Conservation (phyloP, 768 basidiomycete species). For the Scleroderma bovista region DNA sequence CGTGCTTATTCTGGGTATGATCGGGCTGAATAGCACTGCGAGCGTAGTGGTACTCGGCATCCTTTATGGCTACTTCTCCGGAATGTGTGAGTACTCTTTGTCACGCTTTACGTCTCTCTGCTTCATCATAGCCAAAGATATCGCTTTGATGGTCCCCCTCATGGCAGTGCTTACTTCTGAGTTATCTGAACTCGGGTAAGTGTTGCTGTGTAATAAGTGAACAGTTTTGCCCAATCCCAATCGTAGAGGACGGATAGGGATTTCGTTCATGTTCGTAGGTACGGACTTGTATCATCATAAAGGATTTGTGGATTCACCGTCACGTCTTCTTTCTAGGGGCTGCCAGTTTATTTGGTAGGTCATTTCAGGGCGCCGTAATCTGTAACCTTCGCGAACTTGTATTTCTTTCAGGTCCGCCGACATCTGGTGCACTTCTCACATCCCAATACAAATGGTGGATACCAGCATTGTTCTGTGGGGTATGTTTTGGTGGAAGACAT, state of each 20-base stretch:
- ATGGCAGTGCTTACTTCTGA: constrained; percentile 38
- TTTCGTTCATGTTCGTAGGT: constrained; percentile 7
- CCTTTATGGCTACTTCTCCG: constrained; percentile 45
- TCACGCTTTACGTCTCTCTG: background rate
- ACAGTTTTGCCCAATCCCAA: constrained; percentile 9
- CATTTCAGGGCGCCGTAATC: background rate
- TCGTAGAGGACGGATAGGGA: constrained; percentile 24
- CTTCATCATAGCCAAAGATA: constrained; percentile 20
- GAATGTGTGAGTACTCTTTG: constrained; percentile 28
- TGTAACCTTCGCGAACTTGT: background rate
- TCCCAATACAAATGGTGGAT: constrained; percentile 50
- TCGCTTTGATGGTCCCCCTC: constrained; percentile 37
- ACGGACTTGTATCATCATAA: background rate
- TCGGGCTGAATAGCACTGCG: constrained; percentile 31
- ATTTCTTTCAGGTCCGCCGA: constrained; percentile 39
- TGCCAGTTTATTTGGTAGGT: constrained; percentile 19
- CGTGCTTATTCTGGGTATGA: constrained; percentile 39
- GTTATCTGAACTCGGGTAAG: constrained; percentile 48
- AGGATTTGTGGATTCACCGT: background rate
- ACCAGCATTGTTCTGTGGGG: constrained; percentile 46
- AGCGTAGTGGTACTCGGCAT: constrained; percentile 36
- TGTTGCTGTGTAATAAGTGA: background rate
- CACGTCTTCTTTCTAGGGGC: constrained; percentile 2
- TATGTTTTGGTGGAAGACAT: constrained; percentile 5
- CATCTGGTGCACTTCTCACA: constrained; percentile 54